These are phyloP conservation scores for Calonectria crousiana DNA, from an alignment of 2,329 filamentous ascomycete genomes.

Conservation along the genomic window DNA sequence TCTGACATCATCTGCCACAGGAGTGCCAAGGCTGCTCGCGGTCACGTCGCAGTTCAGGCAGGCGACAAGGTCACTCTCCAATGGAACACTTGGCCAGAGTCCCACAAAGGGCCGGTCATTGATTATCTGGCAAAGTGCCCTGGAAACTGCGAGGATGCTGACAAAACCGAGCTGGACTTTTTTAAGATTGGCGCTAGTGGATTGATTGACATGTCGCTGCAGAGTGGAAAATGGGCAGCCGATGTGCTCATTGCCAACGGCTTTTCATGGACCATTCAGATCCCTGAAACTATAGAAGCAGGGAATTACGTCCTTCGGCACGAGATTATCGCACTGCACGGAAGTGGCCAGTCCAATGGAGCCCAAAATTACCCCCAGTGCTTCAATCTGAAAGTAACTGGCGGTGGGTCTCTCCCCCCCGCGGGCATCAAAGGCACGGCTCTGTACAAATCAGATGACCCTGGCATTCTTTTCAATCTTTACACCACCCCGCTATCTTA, in stretches of 20 bases:
- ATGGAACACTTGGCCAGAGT: constrained; percentile 58
- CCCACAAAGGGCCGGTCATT: constrained; percentile 67
- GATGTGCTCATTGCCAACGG: constrained; percentile 57
- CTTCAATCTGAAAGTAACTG: constrained; percentile 60
- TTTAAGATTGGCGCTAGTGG: constrained; percentile 74
- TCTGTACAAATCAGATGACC: constrained; percentile 45
- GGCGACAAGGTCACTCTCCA: constrained; percentile 55
- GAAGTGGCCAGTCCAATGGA: constrained; percentile 55
- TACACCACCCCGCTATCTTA: constrained; percentile 44
- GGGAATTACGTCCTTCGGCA: constrained; percentile 63
- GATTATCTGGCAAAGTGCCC: constrained; percentile 73
- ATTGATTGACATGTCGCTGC: constrained; percentile 60
- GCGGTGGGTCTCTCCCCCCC: constrained; percentile 51
- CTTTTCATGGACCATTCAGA: constrained; percentile 48
- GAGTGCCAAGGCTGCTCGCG: constrained; percentile 51
- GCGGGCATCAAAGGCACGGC: constrained; percentile 46
- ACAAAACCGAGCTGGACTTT: constrained; percentile 66
- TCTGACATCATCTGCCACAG: constrained; percentile 62
- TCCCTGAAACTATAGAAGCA: constrained; percentile 48
- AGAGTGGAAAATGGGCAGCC: constrained; percentile 51
- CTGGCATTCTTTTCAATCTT: constrained; percentile 50
- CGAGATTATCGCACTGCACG: constrained; percentile 66
- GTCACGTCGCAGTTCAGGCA: constrained; percentile 53
- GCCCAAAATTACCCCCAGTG: constrained; percentile 67
- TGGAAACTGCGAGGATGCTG: constrained; percentile 66